Percentiles rank a stretch among this genome's conserved stretches.
These are phyloP conservation scores for Salix viminalis DNA, from an alignment of 345 rosid species.

Conservation along the genomic window DNA sequence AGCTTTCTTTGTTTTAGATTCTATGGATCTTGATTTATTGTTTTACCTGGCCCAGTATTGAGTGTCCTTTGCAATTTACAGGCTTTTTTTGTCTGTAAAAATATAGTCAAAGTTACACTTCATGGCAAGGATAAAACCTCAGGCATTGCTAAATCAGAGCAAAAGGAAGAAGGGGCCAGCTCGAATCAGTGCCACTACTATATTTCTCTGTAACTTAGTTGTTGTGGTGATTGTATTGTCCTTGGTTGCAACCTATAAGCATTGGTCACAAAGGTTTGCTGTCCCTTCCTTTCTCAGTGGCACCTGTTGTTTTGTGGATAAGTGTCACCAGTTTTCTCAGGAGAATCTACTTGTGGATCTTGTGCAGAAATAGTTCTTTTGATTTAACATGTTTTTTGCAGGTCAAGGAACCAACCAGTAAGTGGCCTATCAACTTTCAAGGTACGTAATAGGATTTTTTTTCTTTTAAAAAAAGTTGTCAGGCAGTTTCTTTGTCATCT, in stretches of 20 bases:
- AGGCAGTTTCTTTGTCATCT: background rate
- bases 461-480: background rate
- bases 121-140: constrained; percentile 89
- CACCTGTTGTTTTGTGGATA: background rate
- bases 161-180: constrained; percentile 74
- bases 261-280: constrained; percentile 59
- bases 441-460: constrained; percentile 23
- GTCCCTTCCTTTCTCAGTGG: background rate
- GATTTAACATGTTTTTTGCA: constrained; percentile 21
- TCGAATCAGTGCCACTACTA: constrained; percentile 52
- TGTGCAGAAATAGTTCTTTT: constrained; percentile 3
- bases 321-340: background rate
- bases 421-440: constrained; percentile 34
- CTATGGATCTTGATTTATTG: background rate
- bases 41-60: background rate
- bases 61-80: constrained; percentile 1
- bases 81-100: background rate
- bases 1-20: background rate
- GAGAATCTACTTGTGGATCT: background rate
- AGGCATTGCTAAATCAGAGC: constrained; percentile 70
- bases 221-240: constrained; percentile 43
- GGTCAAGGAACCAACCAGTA: constrained; percentile 33
- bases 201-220: constrained; percentile 45
- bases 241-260: constrained; percentile 52
- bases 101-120: background rate